Percentiles rank a stretch among this genome's conserved stretches.
Conservation (phyloP, 208 protist species). For the Acanthamoeba triangularis region DNA sequence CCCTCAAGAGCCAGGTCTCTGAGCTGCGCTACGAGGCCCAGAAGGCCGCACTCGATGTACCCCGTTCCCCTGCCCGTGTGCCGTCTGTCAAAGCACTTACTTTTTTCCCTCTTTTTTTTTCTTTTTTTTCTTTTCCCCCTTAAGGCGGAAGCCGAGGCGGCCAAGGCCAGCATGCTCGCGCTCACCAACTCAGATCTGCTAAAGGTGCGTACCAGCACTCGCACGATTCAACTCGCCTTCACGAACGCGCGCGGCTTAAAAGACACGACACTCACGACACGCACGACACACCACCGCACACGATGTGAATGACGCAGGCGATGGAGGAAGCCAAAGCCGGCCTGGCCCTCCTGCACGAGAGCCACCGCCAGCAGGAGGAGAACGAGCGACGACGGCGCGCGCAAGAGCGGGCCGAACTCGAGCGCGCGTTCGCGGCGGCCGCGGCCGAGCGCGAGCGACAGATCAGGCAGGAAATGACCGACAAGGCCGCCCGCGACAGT, state of each 20-base stretch:
- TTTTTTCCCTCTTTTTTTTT: background rate
- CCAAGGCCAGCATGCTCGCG: conserved; percentile 27
- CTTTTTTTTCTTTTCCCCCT: too few species aligned
- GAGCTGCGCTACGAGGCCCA: conserved; percentile 30
- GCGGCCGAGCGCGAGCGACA: conserved; percentile 1
- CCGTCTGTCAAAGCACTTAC: too few species aligned
- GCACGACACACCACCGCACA: too few species aligned
- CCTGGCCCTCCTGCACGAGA: background rate
- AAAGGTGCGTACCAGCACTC: background rate
- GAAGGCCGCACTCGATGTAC: conserved; percentile 41
- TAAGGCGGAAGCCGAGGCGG: background rate
- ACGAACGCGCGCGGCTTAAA: too few species aligned
- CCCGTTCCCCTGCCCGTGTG: background rate
- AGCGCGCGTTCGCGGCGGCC: background rate
- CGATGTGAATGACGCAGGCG: background rate
- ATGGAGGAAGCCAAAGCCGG: background rate
- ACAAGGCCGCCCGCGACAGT: background rate
- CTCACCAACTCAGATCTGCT: background rate
- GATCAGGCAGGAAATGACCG: background rate
- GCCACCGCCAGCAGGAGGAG: background rate
- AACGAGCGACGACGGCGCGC: background rate
- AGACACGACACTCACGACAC: too few species aligned
- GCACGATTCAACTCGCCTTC: background rate
- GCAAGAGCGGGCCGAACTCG: background rate
- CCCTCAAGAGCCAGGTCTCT: background rate